These are phyloP conservation scores for Brassica balearica DNA, from an alignment of 441 rosid genomes.

Conservation along the genomic window DNA sequence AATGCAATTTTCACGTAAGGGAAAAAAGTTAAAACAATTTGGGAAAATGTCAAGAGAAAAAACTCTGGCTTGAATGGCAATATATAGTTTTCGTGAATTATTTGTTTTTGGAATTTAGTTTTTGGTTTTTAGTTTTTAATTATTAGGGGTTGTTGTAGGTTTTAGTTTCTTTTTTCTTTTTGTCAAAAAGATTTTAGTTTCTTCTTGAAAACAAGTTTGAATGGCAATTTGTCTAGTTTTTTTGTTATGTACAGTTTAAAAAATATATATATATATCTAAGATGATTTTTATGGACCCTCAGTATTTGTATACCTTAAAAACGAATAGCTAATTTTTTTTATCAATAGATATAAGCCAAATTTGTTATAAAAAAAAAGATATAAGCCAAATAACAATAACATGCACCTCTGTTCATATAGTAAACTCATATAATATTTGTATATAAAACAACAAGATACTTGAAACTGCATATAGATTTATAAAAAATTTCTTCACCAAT, in stretches of 20 bases:
- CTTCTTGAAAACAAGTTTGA: neutral
- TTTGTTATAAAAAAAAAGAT: neutral
- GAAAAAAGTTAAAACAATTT: neutral
- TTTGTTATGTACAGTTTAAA: neutral
- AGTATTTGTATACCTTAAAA: conserved; percentile 1
- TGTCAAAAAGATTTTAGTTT: neutral
- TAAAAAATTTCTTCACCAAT: neutral
- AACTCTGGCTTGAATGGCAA: conserved; percentile 24
- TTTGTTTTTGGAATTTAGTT: neutral
- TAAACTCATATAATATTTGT: neutral
- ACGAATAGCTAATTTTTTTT: neutral
- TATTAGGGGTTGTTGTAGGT: neutral
- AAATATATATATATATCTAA: too few relatives aligned
- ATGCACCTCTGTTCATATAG: neutral
- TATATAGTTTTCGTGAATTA: neutral
- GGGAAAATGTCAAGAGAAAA: conserved; percentile 10
- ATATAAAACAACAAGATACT: neutral
- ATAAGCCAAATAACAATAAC: neutral
- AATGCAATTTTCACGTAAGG: conserved; percentile 7
- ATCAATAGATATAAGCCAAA: neutral
- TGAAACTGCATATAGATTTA: neutral
- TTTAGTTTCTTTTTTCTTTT: neutral
- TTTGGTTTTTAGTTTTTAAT: conserved; percentile 10
- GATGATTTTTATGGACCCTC: neutral
- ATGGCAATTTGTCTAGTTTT: neutral